A percentile compares a stretch with the other conserved stretches of the same genome.
Conservation (phyloP, 108 stramenopile genomes). For the Conticribra weissflogii region DNA sequence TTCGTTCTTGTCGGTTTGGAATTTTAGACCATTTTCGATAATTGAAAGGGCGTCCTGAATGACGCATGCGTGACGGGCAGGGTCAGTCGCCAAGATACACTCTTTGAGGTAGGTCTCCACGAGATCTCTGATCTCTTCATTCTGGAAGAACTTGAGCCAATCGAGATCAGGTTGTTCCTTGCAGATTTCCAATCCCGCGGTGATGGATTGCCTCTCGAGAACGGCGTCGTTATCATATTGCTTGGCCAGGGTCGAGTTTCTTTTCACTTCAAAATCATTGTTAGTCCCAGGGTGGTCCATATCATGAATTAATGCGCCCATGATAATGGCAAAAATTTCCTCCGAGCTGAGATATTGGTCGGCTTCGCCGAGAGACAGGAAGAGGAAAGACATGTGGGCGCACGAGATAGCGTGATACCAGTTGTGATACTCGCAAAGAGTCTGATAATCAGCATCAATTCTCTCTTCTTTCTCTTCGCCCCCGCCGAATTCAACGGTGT, state of each 20-base stretch:
- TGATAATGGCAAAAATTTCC: constrained; percentile 43
- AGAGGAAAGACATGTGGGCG: constrained; percentile 52
- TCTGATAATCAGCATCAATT: not conserved
- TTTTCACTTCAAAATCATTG: constrained; percentile 36
- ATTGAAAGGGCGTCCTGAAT: constrained; percentile 38
- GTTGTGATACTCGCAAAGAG: constrained; percentile 58
- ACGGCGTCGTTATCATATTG: constrained; percentile 38
- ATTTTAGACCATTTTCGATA: constrained; percentile 26
- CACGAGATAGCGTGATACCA: constrained; percentile 60
- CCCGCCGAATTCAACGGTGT: constrained; percentile 17
- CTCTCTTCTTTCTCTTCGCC: constrained; percentile 1
- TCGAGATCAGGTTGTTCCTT: constrained; percentile 29
- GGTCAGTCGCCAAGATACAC: constrained; percentile 49
- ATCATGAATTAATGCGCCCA: constrained; percentile 49
- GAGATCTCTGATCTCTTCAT: constrained; percentile 21
- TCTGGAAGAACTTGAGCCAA: constrained; percentile 28
- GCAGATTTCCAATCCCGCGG: constrained; percentile 31
- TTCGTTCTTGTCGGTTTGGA: not conserved
- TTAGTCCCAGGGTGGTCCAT: constrained; percentile 33
- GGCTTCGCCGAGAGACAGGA: constrained; percentile 36
- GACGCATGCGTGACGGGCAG: constrained; percentile 37
- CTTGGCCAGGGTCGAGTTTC: constrained; percentile 19
- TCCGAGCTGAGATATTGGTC: constrained; percentile 26
- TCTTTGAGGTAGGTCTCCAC: constrained; percentile 32
- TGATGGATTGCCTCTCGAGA: constrained; percentile 41